phyloP scores from a whole-genome alignment of 768 basidiomycete species.

The Amanita rubescens region DNA sequence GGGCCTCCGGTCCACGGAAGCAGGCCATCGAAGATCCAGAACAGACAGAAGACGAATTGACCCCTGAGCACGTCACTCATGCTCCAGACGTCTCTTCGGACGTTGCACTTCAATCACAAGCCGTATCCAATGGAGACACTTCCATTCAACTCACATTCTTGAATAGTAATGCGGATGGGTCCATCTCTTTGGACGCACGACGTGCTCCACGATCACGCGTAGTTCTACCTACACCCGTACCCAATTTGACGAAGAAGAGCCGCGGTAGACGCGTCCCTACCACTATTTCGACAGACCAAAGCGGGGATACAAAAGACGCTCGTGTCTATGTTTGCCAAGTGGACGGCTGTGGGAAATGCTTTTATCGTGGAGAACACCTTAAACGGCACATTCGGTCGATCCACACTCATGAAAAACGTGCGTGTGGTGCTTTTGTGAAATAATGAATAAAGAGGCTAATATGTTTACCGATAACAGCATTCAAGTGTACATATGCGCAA shows the following conservation, averaged over 20 bases:
- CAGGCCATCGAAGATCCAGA: conserved; percentile 4
- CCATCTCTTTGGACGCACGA: conserved; percentile 18
- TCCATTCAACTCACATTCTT: conserved; percentile 12
- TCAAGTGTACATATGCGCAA: conserved; percentile 56
- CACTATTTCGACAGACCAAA: conserved; percentile 13
- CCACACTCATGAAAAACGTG: conserved; percentile 74
- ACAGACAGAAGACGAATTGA: conserved; percentile 4
- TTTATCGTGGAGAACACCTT: conserved; percentile 67
- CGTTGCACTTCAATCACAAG: not conserved
- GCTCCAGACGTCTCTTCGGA: not conserved
- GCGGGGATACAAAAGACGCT: conserved; percentile 14
- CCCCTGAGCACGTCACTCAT: conserved; percentile 1
- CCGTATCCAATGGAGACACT: not conserved
- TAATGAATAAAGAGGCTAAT: conserved; percentile 10
- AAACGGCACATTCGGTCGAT: conserved; percentile 71
- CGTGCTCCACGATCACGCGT: conserved; percentile 45
- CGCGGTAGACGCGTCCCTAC: conserved; percentile 74
- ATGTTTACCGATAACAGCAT: conserved; percentile 39
- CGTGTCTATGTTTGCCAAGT: conserved; percentile 56
- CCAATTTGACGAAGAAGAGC: conserved; percentile 75
- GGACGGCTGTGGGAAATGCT: conserved; percentile 64
- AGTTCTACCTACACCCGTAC: conserved; percentile 61
- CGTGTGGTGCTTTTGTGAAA: conserved; percentile 24
- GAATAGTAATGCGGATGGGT: not conserved
- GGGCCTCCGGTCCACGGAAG: not conserved